Evolutionary conservation across 495 filamentous ascomycete genomes (phyloP).

Genomic region (Neurospora sp.): DNA sequence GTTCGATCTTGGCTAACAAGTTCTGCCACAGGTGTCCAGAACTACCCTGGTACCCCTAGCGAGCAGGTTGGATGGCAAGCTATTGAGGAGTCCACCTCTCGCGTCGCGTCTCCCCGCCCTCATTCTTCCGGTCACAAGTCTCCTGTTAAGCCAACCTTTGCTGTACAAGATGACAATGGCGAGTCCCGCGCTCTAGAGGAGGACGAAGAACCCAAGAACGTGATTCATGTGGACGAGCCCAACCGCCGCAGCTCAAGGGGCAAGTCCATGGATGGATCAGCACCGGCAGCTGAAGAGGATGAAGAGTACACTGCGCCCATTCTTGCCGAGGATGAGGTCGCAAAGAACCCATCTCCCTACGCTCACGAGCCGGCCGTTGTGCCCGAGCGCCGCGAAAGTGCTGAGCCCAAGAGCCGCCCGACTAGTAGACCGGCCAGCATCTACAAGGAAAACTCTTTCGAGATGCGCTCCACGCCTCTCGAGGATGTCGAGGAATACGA

Average conservation of each 20-base stretch:
- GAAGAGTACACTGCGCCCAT: conserved; percentile 58
- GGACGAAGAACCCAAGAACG: conserved; percentile 4
- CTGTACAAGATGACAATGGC: conserved; percentile 11
- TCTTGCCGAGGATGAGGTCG: conserved; percentile 81
- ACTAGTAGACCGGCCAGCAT: conserved; percentile 60
- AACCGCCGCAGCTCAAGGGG: conserved; percentile 51
- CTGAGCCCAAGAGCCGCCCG: conserved; percentile 51
- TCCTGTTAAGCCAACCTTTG: conserved; percentile 11
- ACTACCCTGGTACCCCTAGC: conserved; percentile 54
- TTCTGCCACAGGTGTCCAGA: conserved; percentile 30
- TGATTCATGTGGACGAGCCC: conserved; percentile 74
- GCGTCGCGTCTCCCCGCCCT: conserved; percentile 53
- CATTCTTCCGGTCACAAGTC: conserved; percentile 32
- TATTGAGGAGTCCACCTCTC: conserved; percentile 64
- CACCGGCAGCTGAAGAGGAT: conserved; percentile 30
- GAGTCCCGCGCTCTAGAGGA: conserved; percentile 37
- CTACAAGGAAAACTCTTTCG: conserved; percentile 28
- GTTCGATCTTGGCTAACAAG: conserved; percentile 17
- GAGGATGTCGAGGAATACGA: conserved; percentile 93
- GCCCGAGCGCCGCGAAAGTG: conserved; percentile 50
- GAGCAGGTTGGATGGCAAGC: conserved; percentile 76
- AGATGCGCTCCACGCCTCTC: conserved; percentile 56
- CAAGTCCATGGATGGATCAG: conserved; percentile 40
- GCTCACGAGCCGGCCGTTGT: conserved; percentile 58
- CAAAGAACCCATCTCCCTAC: conserved; percentile 53